Base-by-base conservation (phyloP, 139 green algal species). In the Asterochloris erici region DNA sequence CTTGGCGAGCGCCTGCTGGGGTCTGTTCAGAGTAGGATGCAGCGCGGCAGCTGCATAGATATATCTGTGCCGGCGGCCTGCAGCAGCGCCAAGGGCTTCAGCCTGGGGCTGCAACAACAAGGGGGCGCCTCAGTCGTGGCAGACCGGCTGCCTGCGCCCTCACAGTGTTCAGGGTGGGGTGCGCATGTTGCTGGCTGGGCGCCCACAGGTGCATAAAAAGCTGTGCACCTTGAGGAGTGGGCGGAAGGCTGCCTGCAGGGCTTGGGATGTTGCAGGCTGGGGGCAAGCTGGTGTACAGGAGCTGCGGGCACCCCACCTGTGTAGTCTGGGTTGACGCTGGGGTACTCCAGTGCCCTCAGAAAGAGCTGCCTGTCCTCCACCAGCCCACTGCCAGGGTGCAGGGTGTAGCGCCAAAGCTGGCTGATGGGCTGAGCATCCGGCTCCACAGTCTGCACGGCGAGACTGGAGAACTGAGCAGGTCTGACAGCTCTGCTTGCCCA, bases 1-100 rank as follows among this genome's bases (percentile, higher is more conserved):
- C 27, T 82, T 77, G 23, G 85, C 73, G 16, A 88, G 63, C 23
- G 61, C 63, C 70, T 86, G 81, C 15, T 62, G 24, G 26, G 84
- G 84, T n/a, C 21, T 10, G 28, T 85, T 85, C 28, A 28, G 23
- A 27, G 73, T 73, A 24, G 81, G 81, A 26, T 81, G 28, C 54
- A 79, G 14, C 61, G 28, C 29, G 47, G 79, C 68, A 23, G 38
- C 79, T 0, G 38, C 79, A 83, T 83, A 83, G 10, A 77, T 77
- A 17, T 83, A 83, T 0, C 79, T 28, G 0, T 47, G 21, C 47
- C 66, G 63, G 29, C 79, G 61, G 14, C 79, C 79, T 83, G 79
- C 63, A 81, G 17, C 0, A 11, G 13, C 10, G 38, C 38, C 38
- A 54, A 6, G 38, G 38, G 38, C 38, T 54, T 54, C 38, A 54